Percentiles rank a stretch among this genome's conserved stretches.
Conservation (phyloP, 805 yeast genomes). For the Cyberlindnera galapagoensis region DNA sequence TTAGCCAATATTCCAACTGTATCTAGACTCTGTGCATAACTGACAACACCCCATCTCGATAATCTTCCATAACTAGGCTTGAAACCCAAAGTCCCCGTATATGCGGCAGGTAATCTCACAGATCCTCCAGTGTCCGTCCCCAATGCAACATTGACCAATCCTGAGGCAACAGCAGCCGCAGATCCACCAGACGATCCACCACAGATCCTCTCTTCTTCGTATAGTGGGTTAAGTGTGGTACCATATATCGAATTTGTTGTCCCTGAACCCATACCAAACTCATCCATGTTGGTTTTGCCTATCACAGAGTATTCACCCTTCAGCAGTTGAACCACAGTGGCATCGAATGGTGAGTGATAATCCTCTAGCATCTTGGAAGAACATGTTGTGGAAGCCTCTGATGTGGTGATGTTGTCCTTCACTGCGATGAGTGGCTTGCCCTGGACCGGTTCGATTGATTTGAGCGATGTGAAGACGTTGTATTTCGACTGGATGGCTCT, state of each 20-base stretch:
- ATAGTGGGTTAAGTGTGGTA: conserved; percentile 49
- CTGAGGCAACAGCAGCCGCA: conserved; percentile 85
- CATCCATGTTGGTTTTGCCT: conserved; percentile 92
- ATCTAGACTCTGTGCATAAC: conserved; percentile 92
- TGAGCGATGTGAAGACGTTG: conserved; percentile 38
- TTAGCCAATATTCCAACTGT: conserved; percentile 81
- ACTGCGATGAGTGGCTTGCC: conserved; percentile 33
- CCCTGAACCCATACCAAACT: conserved; percentile 94
- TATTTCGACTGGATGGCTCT: conserved; percentile 8
- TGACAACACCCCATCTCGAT: conserved; percentile 86
- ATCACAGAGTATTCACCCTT: conserved; percentile 43
- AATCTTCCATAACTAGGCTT: conserved; percentile 92
- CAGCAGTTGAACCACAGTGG: conserved; percentile 63
- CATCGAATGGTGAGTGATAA: conserved; percentile 73
- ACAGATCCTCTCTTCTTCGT: conserved; percentile 35
- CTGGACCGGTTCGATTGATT: not conserved
- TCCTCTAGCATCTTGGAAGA: conserved; percentile 56
- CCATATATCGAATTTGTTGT: conserved; percentile 53
- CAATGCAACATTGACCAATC: conserved; percentile 61
- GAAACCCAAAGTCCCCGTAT: conserved; percentile 77
- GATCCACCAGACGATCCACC: conserved; percentile 98
- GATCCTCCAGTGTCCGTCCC: conserved; percentile 99
- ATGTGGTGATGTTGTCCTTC: conserved; percentile 79
- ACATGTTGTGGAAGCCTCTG: conserved; percentile 66
- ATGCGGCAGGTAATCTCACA: conserved; percentile 85